Evolutionary conservation across 2,329 filamentous ascomycete species (phyloP).

Genomic region (Ilyonectria sp.): DNA sequence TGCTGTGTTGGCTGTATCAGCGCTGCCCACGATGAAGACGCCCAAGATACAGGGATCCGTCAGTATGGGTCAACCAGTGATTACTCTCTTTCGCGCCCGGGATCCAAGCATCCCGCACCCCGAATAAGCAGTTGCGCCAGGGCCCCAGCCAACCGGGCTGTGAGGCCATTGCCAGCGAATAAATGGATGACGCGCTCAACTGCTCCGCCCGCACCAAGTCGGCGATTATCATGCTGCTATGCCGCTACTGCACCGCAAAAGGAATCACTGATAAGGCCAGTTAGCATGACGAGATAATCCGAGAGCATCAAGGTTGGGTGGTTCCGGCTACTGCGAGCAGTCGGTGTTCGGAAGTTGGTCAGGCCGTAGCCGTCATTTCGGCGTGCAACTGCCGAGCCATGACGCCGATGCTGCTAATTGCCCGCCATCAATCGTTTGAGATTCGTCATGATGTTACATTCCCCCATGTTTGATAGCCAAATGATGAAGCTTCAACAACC

Average conservation of each 20-base stretch:
- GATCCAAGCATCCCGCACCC: constrained; percentile 12
- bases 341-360: constrained; percentile 26
- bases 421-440: constrained; percentile 9
- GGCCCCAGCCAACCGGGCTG: constrained; percentile 1
- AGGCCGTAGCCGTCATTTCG: not conserved
- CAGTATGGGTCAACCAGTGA: not conserved
- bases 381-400: constrained; percentile 1
- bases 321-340: not conserved
- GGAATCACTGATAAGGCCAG: constrained; percentile 21
- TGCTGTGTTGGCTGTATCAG: not conserved
- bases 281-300: constrained; percentile 5
- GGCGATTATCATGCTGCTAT: not conserved
- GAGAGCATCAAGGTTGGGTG: not conserved
- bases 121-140: constrained; percentile 12
- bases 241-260: not conserved
- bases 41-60: not conserved
- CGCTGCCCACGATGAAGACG: not conserved
- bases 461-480: not conserved
- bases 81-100: not conserved
- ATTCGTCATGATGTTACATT: constrained; percentile 14
- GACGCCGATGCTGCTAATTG: not conserved
- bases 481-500: constrained; percentile 2
- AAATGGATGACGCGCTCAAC: constrained; percentile 26
- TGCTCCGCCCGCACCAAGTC: not conserved
- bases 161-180: constrained; percentile 17